phyloP scores from a whole-genome alignment of 1,284 basidiomycete species.

The Tilletia caries region DNA sequence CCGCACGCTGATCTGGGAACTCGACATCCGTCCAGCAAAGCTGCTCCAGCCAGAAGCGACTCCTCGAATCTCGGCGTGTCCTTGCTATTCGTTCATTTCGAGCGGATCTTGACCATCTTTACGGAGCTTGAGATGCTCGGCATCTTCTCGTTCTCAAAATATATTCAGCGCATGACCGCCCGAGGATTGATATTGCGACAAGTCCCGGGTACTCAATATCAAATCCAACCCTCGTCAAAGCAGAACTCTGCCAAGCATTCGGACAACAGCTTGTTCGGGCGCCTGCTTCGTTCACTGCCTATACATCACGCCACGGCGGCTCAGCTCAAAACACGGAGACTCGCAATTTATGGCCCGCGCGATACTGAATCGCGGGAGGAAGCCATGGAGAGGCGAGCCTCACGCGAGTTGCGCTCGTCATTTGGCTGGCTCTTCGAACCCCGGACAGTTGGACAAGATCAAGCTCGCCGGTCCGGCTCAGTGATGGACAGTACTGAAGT shows the following conservation, averaged over 20 bases:
- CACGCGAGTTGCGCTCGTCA: conserved; percentile 32
- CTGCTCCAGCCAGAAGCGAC: too few species aligned
- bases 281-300: conserved; percentile 43
- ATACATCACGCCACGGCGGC: conserved; percentile 30
- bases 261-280: conserved; percentile 30
- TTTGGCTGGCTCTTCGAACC: conserved; percentile 22
- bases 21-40: too few species aligned
- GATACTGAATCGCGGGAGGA: conserved; percentile 48
- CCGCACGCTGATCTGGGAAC: background rate
- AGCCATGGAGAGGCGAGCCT: conserved; percentile 42
- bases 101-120: conserved; percentile 68
- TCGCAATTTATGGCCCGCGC: conserved; percentile 48
- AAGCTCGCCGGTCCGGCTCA: background rate
- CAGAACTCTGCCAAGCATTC: background rate
- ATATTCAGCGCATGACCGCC: conserved; percentile 78
- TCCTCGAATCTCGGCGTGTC: background rate
- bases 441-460: background rate
- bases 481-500: too few species aligned
- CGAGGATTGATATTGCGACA: conserved; percentile 61
- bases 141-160: conserved; percentile 77
- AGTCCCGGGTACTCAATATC: conserved; percentile 44
- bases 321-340: conserved; percentile 37
- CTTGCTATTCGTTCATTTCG: conserved; percentile 28
- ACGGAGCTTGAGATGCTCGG: conserved; percentile 73
- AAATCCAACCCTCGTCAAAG: background rate